Base-by-base conservation (phyloP, 1,284 basidiomycete genomes). In the Athelia psychrophila region DNA sequence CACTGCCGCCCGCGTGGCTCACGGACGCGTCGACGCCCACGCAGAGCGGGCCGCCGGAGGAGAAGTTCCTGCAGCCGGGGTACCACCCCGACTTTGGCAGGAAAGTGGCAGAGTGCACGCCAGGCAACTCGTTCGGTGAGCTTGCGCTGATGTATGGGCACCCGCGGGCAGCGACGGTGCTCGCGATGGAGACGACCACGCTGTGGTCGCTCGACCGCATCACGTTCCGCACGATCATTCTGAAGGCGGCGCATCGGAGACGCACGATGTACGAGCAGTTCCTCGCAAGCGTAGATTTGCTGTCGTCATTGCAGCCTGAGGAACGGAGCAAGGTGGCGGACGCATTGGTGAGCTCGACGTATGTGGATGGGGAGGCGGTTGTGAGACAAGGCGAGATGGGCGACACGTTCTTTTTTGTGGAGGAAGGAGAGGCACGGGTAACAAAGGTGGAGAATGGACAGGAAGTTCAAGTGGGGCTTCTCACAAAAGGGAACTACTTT, bases 71-170 rank as follows among this genome's bases (percentile, higher is more conserved):
- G 40, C 79, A 80, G 57, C 76, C 83, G 2, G 83, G 80, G 6
- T 81, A 83, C 54, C 86, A 91, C 58, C 76, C 82, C 9, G 77
- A 81, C 54, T 87, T 83, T 63, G 93, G 93, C 46, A 88, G 85
- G 60, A 88, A 91, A 66, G 95, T 97, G 3, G 82, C 88, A 46
- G 88, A 91, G 54, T 96, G 91, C 77, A 81, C 80, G 46, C 86
- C 93, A 1, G 95, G 95, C 1, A 86, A 81, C 56, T 93, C 91
- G 47, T 98, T 99, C 61, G 96, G 97, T 48, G 97, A 99, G 72
- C 80, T 99, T 47, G 97, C 97, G 27, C 74, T 99, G 58, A 96
- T 99, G 92, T 97, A 99, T 72, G 94, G 94, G 45, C 94, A 97
- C 61, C 93, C 94, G 27, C 90, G 96, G 47, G 94, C 95, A 4